Evolutionary conservation across 345 rosid species (phyloP).

Genomic region (Gynandropsis gynandra): DNA sequence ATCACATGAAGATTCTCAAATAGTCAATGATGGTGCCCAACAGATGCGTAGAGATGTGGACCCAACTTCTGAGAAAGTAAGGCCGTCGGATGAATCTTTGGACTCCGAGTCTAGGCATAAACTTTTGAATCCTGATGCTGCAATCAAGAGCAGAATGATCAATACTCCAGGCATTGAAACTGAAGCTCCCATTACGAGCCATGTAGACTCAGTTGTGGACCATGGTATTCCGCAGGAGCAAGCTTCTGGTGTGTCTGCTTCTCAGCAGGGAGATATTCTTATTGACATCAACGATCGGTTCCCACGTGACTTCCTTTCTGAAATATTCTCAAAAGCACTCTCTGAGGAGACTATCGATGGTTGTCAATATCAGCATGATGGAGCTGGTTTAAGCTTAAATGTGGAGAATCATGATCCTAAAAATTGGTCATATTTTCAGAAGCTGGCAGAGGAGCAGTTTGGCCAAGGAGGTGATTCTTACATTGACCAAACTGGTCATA

Average conservation of each 20-base stretch:
- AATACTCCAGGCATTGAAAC: slow-evolving; percentile 30
- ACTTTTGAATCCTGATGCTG: slow-evolving; percentile 26
- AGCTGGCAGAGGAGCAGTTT: slow-evolving; percentile 67
- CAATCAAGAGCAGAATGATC: slow-evolving; percentile 26
- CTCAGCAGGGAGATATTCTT: slow-evolving; percentile 49
- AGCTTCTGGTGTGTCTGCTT: slow-evolving; percentile 29
- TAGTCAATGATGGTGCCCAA: slow-evolving; percentile 33
- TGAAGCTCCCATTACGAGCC: slow-evolving; percentile 25
- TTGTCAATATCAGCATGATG: slow-evolving; percentile 37
- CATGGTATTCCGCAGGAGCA: slow-evolving; percentile 33
- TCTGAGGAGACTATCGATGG: slow-evolving; percentile 41
- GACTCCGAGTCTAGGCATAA: slow-evolving; percentile 31
- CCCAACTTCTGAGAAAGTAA: slow-evolving; percentile 35
- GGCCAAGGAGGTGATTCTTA: slow-evolving; percentile 44
- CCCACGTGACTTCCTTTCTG: slow-evolving; percentile 75
- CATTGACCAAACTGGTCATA: slow-evolving; percentile 48
- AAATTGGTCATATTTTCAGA: slow-evolving; percentile 81
- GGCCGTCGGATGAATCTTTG: slow-evolving; percentile 31
- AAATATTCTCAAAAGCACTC: slow-evolving; percentile 55
- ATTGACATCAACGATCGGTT: slow-evolving; percentile 80
- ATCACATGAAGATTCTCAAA: slow-evolving; percentile 27
- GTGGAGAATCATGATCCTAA: slow-evolving; percentile 70
- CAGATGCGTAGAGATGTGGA: slow-evolving; percentile 38
- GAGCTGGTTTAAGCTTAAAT: slow-evolving; percentile 61
- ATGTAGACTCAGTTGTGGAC: slow-evolving; percentile 22